phyloP scores from a whole-genome alignment of 2,329 filamentous ascomycete genomes.

The Akanthomyces uredinophilus region DNA sequence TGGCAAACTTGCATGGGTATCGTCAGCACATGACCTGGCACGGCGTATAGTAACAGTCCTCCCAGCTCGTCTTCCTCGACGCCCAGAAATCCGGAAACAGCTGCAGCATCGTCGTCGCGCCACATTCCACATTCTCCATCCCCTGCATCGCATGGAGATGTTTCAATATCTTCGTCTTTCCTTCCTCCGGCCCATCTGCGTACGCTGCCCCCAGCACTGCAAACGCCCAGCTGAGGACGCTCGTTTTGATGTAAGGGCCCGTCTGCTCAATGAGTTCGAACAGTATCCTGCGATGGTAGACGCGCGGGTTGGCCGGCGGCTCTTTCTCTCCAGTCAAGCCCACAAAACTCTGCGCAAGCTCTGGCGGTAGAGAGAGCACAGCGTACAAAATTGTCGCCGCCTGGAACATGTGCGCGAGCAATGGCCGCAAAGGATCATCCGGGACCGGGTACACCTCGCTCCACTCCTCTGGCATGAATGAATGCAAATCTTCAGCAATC shows the following conservation, averaged over 20 bases:
- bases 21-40: conserved; percentile 5
- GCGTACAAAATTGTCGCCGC: neutral
- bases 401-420: neutral
- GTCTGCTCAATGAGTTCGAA: neutral
- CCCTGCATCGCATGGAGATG: neutral
- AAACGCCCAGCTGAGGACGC: conserved; percentile 6
- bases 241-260: neutral
- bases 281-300: neutral
- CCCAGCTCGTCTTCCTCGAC: neutral
- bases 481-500: neutral
- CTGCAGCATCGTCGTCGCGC: conserved; percentile 3
- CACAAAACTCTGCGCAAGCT: neutral
- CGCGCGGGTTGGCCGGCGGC: neutral
- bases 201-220: conserved; percentile 4
- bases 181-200: neutral
- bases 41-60: conserved; percentile 7
- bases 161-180: neutral
- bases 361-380: neutral
- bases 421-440: neutral
- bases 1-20: neutral
- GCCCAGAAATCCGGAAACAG: conserved; percentile 4
- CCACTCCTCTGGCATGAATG: neutral
- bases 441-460: neutral
- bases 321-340: neutral
- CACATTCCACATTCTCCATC: conserved; percentile 2